Evolutionary conservation across 2,329 filamentous ascomycete genomes (phyloP).

Genomic region (Curvularia sp.): DNA sequence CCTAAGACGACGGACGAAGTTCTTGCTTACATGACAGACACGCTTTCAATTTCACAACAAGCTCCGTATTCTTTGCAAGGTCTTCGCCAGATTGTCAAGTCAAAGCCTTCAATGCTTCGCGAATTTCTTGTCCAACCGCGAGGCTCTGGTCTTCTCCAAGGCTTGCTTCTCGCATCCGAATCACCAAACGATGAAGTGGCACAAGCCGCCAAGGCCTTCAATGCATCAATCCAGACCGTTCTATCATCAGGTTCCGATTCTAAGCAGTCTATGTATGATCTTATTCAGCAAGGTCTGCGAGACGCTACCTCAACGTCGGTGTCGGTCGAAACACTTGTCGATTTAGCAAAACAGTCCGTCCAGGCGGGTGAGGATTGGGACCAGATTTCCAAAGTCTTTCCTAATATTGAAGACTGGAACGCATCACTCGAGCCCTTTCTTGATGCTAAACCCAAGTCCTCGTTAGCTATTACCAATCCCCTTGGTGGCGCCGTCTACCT

Average conservation of each 20-base stretch:
- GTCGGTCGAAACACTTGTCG: slow-evolving; percentile 64
- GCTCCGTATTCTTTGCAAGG: slow-evolving; percentile 53
- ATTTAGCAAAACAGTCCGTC: slow-evolving; percentile 60
- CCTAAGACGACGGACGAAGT: slow-evolving; percentile 49
- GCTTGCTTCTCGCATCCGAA: slow-evolving; percentile 62
- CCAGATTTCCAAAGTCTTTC: slow-evolving; percentile 62
- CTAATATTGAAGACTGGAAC: slow-evolving; percentile 70
- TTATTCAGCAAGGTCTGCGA: slow-evolving; percentile 61
- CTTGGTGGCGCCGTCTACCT: slow-evolving; percentile 76
- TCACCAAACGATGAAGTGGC: slow-evolving; percentile 61
- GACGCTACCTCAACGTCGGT: slow-evolving; percentile 53
- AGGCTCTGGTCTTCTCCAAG: slow-evolving; percentile 61
- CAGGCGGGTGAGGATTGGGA: slow-evolving; percentile 41
- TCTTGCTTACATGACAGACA: slow-evolving; percentile 49
- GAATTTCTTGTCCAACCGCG: slow-evolving; percentile 54
- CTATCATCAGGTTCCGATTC: slow-evolving; percentile 51
- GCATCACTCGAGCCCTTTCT: slow-evolving; percentile 66
- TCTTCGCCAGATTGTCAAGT: slow-evolving; percentile 54
- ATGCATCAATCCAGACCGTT: slow-evolving; percentile 46
- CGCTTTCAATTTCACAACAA: slow-evolving; percentile 48
- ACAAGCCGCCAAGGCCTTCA: slow-evolving; percentile 52
- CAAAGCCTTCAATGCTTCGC: slow-evolving; percentile 52
- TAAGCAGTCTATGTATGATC: slow-evolving; percentile 58
- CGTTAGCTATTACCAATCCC: slow-evolving; percentile 75
- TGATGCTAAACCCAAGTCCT: slow-evolving; percentile 61